Evolutionary conservation across 495 filamentous ascomycete species (phyloP), one percentile per base, ranked within the genome.

Genomic region (Xylaria venustula): DNA sequence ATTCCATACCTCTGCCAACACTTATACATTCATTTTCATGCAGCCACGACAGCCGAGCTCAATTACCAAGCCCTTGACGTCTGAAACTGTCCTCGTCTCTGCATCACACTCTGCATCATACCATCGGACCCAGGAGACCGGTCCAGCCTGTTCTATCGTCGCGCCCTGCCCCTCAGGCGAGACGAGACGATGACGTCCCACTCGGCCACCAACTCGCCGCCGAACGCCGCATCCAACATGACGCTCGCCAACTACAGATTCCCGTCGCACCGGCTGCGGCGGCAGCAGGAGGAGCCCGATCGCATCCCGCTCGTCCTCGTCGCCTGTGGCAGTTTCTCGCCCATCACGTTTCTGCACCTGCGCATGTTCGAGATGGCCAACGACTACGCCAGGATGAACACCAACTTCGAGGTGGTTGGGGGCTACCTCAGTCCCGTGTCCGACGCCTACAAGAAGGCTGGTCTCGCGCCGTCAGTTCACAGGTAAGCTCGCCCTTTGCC

Each of bases 371-470:
- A 95, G 60, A 73, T 76, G 72, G 69, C 69, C 42, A 71, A 67
- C 56, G 69, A 71, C 51, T 71, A 67, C 54, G 60, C 62, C 1
- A 60, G 69, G 40, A 87, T 92, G 74, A 90, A 87, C 76, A 91
- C 90, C 40, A 80, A 91, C 32, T 96, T 88, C 70, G 93, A 97
- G 72, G 82, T 97, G 17, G 79, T 95, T 26, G 92, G 88, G 37
- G 92, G 90, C 20, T 96, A 92, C 72, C 75, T 96, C 46, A 89
- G 85, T 37, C 88, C 88, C 20, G 69, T 71, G 32, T 88, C 86
- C 54, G 93, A 96, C 68, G 87, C 89, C 25, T 98, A 98, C 78
- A 92, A 92, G 69, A 98, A 98, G 75, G 87, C 85, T 32, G 92
- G 93, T 48, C 79, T 98, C 32, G 93, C 90, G 19, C 85, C 80